Evolutionary conservation across 148 eudicot genomes (phyloP).

Genomic region (Arbutus unedo): DNA sequence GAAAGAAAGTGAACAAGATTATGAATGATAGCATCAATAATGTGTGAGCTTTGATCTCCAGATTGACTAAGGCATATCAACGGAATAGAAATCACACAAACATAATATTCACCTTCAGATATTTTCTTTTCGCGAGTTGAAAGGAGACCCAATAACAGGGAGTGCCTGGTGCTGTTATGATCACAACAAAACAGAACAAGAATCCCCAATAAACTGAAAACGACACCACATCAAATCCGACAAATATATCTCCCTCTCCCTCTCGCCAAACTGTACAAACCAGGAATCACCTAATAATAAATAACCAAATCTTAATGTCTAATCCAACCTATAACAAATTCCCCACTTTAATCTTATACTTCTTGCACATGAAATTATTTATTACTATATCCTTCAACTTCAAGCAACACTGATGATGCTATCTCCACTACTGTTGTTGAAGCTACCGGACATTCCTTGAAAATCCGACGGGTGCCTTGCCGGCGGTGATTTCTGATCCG

Average conservation of each 20-base stretch:
- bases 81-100: no score
- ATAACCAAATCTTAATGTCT: slow-evolving; percentile 14
- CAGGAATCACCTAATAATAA: slow-evolving; percentile 6
- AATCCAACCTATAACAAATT: slow-evolving; percentile 7
- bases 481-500: slow-evolving; percentile 30
- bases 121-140: background rate
- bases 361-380: background rate
- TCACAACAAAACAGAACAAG: background rate
- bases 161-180: background rate
- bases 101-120: background rate
- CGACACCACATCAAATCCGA: slow-evolving; percentile 5
- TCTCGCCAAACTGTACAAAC: slow-evolving; percentile 13
- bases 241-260: background rate
- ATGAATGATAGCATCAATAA: no score
- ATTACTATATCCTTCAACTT: slow-evolving; percentile 15
- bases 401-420: slow-evolving; percentile 80
- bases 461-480: slow-evolving; percentile 29
- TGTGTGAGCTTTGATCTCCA: no score
- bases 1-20: no score
- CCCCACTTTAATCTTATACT: background rate
- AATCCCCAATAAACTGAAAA: background rate
- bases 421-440: slow-evolving; percentile 57
- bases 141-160: background rate
- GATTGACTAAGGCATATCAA: background rate
- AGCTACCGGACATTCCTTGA: slow-evolving; percentile 42